A percentile compares a stretch with the other conserved stretches of the same genome.
These are phyloP conservation scores for Conoideocrella luteorostrata DNA, from an alignment of 2,329 filamentous ascomycete genomes.

Conservation along the genomic window DNA sequence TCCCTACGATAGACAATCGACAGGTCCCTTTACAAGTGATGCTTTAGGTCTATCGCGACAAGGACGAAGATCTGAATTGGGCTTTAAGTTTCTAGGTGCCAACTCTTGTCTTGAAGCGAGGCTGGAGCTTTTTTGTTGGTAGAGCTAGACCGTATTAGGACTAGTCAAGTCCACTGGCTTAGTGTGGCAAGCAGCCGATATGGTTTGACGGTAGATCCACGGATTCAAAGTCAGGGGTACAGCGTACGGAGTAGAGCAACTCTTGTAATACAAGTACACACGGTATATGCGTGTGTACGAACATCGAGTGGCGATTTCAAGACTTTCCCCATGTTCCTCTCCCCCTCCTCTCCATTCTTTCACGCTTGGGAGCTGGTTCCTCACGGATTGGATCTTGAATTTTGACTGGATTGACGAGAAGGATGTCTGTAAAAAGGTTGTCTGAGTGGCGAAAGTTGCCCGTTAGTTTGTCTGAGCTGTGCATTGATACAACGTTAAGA, in stretches of 20 bases:
- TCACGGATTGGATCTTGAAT: not conserved
- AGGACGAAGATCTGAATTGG: constrained; percentile 1
- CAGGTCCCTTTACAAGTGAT: constrained; percentile 7
- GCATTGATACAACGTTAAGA: constrained; percentile 86
- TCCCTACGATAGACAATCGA: constrained; percentile 10
- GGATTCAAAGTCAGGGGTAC: not conserved
- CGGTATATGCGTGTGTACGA: too few species aligned
- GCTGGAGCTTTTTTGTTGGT: constrained; percentile 39
- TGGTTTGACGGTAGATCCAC: constrained; percentile 1
- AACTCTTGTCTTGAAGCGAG: constrained; percentile 23
- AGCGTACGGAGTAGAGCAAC: too few species aligned
- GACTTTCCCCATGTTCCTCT: too few species aligned
- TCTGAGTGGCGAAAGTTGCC: constrained; percentile 85
- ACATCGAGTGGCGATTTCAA: not conserved
- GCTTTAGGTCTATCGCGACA: not conserved
- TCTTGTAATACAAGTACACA: too few species aligned
- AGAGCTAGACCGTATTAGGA: constrained; percentile 20
- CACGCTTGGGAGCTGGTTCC: not conserved
- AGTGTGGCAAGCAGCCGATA: not conserved
- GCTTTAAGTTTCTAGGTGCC: constrained; percentile 16
- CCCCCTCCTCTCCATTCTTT: too few species aligned
- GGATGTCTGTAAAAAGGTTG: constrained; percentile 39
- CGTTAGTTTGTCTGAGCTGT: constrained; percentile 75
- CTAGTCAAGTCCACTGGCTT: constrained; percentile 14
- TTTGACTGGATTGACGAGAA: not conserved